Evolutionary conservation across 1,139 yeast genomes (phyloP).

Genomic region (Kodamaea fungicola): DNA sequence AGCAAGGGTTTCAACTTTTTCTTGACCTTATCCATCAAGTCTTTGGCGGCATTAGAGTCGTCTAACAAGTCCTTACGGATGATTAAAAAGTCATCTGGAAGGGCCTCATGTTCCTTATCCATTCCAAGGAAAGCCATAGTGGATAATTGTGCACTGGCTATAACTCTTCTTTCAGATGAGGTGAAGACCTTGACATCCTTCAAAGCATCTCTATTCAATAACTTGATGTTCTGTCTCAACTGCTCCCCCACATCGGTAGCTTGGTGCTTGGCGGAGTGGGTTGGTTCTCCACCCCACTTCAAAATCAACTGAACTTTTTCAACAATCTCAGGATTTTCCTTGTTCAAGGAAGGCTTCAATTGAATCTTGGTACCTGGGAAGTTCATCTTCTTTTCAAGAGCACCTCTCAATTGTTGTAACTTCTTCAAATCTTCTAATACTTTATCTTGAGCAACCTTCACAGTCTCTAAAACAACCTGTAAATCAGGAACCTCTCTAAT

Average conservation of each 20-base stretch:
- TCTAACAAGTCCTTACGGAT: constrained; percentile 90
- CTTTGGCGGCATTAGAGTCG: constrained; percentile 98
- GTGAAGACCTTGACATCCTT: constrained; percentile 85
- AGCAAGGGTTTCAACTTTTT: constrained; percentile 91
- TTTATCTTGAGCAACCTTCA: constrained; percentile 74
- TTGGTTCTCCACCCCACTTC: constrained; percentile 99
- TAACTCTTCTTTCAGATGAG: constrained; percentile 91
- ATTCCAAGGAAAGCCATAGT: constrained; percentile 77
- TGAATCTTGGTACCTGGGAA: constrained; percentile 98
- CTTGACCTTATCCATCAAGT: constrained; percentile 94
- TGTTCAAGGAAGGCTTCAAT: constrained; percentile 78
- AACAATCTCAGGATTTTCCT: constrained; percentile 59
- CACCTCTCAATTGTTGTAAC: constrained; percentile 69
- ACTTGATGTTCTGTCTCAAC: constrained; percentile 83
- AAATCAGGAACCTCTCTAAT: constrained; percentile 86
- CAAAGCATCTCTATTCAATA: constrained; percentile 80
- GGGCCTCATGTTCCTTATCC: constrained; percentile 46
- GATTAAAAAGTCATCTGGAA: constrained; percentile 76
- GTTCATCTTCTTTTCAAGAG: constrained; percentile 82
- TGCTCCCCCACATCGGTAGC: constrained; percentile 95
- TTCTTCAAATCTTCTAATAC: constrained; percentile 78
- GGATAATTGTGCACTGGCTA: constrained; percentile 87
- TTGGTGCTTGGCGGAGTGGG: constrained; percentile 95
- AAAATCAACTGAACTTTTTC: constrained; percentile 94
- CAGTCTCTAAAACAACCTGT: constrained; percentile 80